phyloP scores from a whole-genome alignment of 257 asterid genomes.

The Eucommia ulmoides region DNA sequence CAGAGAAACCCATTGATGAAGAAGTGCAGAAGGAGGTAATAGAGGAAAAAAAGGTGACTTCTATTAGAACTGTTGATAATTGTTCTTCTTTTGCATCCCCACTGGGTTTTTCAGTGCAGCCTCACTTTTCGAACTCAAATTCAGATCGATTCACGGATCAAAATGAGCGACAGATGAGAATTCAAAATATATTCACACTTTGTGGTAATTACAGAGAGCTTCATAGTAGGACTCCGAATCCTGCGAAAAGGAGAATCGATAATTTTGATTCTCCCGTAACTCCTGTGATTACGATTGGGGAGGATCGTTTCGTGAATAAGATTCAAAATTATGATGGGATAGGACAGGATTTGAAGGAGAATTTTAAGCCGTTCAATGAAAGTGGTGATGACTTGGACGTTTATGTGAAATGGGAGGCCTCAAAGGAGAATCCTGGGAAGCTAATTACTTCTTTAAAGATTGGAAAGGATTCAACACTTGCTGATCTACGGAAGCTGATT shows the following conservation, averaged over 20 bases:
- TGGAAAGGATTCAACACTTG: constrained; percentile 53
- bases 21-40: constrained; percentile 77
- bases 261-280: constrained; percentile 3
- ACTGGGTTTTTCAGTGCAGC: constrained; percentile 12
- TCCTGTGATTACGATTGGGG: constrained; percentile 7
- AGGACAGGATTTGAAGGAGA: constrained; percentile 25
- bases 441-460: constrained; percentile 48
- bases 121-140: constrained; percentile 12
- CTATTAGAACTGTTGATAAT: constrained; percentile 3
- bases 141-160: constrained; percentile 8
- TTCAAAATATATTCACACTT: constrained; percentile 56
- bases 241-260: constrained; percentile 9
- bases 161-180: constrained; percentile 35
- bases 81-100: constrained; percentile 6
- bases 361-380: constrained; percentile 21
- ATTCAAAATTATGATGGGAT: constrained; percentile 10
- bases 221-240: constrained; percentile 24
- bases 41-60: constrained; percentile 50
- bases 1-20: constrained; percentile 28
- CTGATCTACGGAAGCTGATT: constrained; percentile 74
- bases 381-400: constrained; percentile 28
- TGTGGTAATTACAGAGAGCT: constrained; percentile 55
- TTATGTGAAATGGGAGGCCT: constrained; percentile 77
- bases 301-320: constrained; percentile 11
- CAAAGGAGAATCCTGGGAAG: constrained; percentile 62